Conservation (phyloP, 2,329 filamentous ascomycete genomes). For the Alternaria arbusti region DNA sequence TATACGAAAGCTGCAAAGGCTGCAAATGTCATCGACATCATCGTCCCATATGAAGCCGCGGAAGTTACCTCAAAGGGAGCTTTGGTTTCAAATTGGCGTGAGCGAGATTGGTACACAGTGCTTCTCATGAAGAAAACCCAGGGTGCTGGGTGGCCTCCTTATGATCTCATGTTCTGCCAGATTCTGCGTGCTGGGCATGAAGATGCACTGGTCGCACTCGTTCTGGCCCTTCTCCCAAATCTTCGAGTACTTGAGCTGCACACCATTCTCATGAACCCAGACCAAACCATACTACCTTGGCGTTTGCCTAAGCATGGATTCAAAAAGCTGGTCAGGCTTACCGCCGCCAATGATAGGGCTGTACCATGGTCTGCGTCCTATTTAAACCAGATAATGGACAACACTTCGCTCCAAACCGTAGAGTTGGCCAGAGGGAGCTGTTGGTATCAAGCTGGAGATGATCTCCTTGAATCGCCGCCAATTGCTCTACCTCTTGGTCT, state of each 20-base stretch:
- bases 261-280: neutral
- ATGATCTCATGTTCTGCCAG: constrained; percentile 13
- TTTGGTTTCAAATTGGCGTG: constrained; percentile 1
- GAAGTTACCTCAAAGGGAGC: neutral
- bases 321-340: neutral
- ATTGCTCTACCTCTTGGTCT: neutral
- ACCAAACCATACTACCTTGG: neutral
- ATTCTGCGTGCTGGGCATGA: neutral
- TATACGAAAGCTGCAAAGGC: constrained; percentile 11
- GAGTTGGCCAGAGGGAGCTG: neutral
- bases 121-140: neutral
- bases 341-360: neutral
- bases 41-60: constrained; percentile 8
- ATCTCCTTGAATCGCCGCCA: neutral
- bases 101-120: neutral
- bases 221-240: neutral
- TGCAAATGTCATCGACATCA: constrained; percentile 10
- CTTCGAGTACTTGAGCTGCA: neutral
- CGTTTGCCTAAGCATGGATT: neutral
- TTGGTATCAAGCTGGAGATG: neutral
- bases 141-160: neutral
- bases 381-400: neutral
- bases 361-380: neutral
- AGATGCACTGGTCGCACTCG: neutral
- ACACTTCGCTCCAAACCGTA: neutral